These are phyloP conservation scores for Piloderma croceum DNA, from an alignment of 768 basidiomycete species.

Conservation along the genomic window DNA sequence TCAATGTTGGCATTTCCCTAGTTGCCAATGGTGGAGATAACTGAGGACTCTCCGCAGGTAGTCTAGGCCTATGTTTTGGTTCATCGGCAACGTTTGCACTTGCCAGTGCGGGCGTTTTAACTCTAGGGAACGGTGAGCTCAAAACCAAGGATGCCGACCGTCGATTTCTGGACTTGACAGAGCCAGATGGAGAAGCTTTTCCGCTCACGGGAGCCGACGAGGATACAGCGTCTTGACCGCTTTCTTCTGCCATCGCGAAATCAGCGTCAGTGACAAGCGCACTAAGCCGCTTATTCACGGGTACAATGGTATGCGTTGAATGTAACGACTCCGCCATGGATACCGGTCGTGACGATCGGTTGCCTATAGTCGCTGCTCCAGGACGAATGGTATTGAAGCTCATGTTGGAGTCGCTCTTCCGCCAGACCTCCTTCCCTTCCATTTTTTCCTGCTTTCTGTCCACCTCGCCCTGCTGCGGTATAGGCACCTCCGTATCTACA, in stretches of 20 bases:
- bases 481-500: slow-evolving; percentile 20
- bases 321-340: slow-evolving; percentile 76
- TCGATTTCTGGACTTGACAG: slow-evolving; percentile 46
- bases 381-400: slow-evolving; percentile 70
- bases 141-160: slow-evolving; percentile 64
- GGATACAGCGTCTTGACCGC: slow-evolving; percentile 29
- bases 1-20: slow-evolving; percentile 37
- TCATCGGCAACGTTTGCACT: slow-evolving; percentile 23
- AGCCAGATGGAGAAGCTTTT: slow-evolving; percentile 36
- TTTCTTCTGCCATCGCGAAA: slow-evolving; percentile 61
- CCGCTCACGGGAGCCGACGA: slow-evolving; percentile 9
- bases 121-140: slow-evolving; percentile 28
- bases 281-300: slow-evolving; percentile 60
- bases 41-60: slow-evolving; percentile 30
- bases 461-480: slow-evolving; percentile 12
- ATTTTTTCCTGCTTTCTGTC: slow-evolving; percentile 19
- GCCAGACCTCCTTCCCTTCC: slow-evolving; percentile 63
- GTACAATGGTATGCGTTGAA: slow-evolving; percentile 67
- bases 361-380: slow-evolving; percentile 34
- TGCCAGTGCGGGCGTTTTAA: slow-evolving; percentile 21
- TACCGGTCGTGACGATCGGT: slow-evolving; percentile 60
- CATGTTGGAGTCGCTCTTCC: slow-evolving; percentile 81
- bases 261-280: slow-evolving; percentile 64
- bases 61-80: slow-evolving; percentile 26
- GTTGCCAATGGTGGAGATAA: slow-evolving; percentile 10